A percentile compares a stretch with the other conserved stretches of the same genome.
Evolutionary conservation across 2,329 filamentous ascomycete species (phyloP).

Genomic region (Achaetomium macrosporum): DNA sequence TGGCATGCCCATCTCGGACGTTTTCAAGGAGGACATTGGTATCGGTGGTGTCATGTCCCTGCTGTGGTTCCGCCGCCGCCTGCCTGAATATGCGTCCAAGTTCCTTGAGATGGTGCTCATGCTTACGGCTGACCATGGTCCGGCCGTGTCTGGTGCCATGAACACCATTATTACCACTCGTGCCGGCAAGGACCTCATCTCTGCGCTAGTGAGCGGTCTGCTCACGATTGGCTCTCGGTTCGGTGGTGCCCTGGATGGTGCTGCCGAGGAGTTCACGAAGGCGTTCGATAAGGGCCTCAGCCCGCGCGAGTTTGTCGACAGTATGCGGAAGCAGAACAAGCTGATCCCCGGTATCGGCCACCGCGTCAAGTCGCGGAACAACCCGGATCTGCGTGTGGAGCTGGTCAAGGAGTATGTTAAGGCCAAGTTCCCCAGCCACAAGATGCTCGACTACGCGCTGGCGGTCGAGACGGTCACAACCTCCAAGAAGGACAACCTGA

Average conservation of each 20-base stretch:
- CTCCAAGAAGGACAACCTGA: constrained; percentile 99
- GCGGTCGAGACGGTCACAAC: constrained; percentile 97
- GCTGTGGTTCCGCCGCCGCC: constrained; percentile 97
- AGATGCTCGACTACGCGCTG: constrained; percentile 97
- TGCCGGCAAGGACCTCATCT: constrained; percentile 98
- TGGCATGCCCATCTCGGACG: constrained; percentile 99
- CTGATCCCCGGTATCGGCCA: constrained; percentile 99
- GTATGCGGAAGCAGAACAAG: constrained; percentile 99
- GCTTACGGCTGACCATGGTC: constrained; percentile 98
- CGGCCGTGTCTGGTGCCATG: constrained; percentile 98
- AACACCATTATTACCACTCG: constrained; percentile 99
- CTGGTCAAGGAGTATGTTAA: constrained; percentile 98
- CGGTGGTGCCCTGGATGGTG: constrained; percentile 95
- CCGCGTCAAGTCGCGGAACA: constrained; percentile 99
- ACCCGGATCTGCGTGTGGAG: constrained; percentile 98
- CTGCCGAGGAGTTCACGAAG: constrained; percentile 96
- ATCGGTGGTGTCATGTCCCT: constrained; percentile 99
- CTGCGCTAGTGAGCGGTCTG: constrained; percentile 89
- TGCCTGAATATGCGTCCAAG: constrained; percentile 93
- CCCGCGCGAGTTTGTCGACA: constrained; percentile 98
- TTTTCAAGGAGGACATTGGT: constrained; percentile 97
- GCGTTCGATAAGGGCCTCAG: constrained; percentile 97
- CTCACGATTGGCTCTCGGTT: constrained; percentile 97
- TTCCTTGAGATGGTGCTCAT: constrained; percentile 99
- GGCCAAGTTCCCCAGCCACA: constrained; percentile 95